Evolutionary conservation across 768 basidiomycete species (phyloP).

Genomic region (Calvatia gigantea): DNA sequence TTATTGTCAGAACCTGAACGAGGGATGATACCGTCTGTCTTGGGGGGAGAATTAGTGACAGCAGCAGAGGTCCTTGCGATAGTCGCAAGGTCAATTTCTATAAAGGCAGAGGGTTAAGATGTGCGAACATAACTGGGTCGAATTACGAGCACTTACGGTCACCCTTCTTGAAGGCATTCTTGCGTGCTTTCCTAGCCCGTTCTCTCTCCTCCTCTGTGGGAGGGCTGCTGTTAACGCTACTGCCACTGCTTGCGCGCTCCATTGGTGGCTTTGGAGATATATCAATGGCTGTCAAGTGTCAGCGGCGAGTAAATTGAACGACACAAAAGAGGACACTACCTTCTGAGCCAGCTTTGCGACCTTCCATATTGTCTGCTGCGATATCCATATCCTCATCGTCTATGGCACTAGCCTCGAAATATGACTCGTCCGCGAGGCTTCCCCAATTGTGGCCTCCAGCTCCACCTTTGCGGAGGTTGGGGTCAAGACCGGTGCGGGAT

Average conservation of each 20-base stretch:
- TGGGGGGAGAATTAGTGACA: constrained; percentile 51
- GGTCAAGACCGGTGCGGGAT: constrained; percentile 73
- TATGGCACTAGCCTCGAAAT: constrained; percentile 54
- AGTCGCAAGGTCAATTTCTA: constrained; percentile 59
- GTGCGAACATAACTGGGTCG: neutral
- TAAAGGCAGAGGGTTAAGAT: too few relatives aligned
- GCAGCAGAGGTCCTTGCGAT: constrained; percentile 85
- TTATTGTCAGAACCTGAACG: neutral
- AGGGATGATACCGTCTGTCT: neutral
- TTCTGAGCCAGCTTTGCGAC: constrained; percentile 9
- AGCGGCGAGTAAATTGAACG: neutral
- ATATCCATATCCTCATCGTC: constrained; percentile 54
- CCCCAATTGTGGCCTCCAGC: constrained; percentile 89
- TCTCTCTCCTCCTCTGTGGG: constrained; percentile 64
- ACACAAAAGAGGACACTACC: neutral
- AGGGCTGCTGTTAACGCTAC: neutral
- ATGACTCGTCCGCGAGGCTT: constrained; percentile 56
- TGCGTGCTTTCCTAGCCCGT: constrained; percentile 65
- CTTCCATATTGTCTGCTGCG: constrained; percentile 29
- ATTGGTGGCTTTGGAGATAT: constrained; percentile 10
- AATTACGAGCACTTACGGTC: constrained; percentile 34
- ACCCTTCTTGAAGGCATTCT: constrained; percentile 70
- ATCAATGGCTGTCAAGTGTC: too few relatives aligned
- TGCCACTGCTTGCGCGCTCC: constrained; percentile 35
- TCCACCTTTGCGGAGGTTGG: constrained; percentile 72